Base-by-base conservation (phyloP, 345 rosid genomes). In the Murraya koenigii region DNA sequence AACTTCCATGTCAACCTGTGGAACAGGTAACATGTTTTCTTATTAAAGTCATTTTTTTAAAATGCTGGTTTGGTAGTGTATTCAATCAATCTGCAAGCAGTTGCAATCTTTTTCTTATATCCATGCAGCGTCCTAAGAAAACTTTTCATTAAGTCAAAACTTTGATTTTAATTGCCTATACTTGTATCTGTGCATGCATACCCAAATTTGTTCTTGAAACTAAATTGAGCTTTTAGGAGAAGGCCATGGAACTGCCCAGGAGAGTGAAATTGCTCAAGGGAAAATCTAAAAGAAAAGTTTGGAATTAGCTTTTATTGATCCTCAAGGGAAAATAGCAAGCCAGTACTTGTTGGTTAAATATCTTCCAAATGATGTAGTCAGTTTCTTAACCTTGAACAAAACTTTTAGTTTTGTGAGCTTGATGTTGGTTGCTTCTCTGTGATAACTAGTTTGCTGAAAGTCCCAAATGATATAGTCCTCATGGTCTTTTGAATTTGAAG, bases 391-490 rank as follows among this genome's bases (percentile, higher is more conserved):
- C 6, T 20, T 52, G 59, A 55, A 52, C 36, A 6, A 62, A 26
- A 74, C 6, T 26, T 39, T 49, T 25, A 22, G 39, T 38, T 36
- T 75, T 25, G 66, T 41, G 23, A 73, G 25, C 3, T 74, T 60
- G 54, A 28, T 25, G 14, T 38, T 8, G 52, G 63, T 36, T 33
- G 70, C 52, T 64, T 66, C 62, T 75, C 66, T 49, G 35, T 64
- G 30, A 64, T 75, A 64, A 64, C 39, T 14, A 75, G 30, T 63
- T 52, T 65, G 71, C 71, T 3, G 36, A 52, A 30, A 75, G 23
- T 11, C 41, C 63, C 66, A 35, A 22, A 32, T 39, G 41, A 8
- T 26, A 66, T 61, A 8, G 26, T 47, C 22, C 59, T 64, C n/a
- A 0, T 28, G 38, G 52, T 54, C 25, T 55, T 54, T 33, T 0